A percentile compares a stretch with the other conserved stretches of the same genome.
Evolutionary conservation across 331 rosid genomes (phyloP).

Genomic region (Quercus phellos): DNA sequence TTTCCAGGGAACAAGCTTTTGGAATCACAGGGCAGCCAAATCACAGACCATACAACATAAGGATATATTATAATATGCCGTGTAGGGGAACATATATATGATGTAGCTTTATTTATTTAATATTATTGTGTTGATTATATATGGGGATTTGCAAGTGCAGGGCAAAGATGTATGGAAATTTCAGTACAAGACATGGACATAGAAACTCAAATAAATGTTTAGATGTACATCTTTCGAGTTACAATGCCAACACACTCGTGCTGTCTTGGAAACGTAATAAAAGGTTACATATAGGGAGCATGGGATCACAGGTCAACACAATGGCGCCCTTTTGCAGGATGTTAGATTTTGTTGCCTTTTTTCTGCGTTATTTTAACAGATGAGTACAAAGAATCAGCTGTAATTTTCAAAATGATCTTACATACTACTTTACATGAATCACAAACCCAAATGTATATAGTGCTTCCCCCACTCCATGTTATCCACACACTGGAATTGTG

Average conservation of each 20-base stretch:
- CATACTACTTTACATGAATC: slow-evolving; percentile 3
- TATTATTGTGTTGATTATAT: slow-evolving; percentile 2
- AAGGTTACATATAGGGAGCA: slow-evolving; percentile 25
- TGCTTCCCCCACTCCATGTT: slow-evolving; percentile 19
- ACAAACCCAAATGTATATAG: slow-evolving; percentile 14
- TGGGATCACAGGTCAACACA: slow-evolving; percentile 53
- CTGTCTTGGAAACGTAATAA: slow-evolving; percentile 48
- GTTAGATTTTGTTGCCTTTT: slow-evolving; percentile 45
- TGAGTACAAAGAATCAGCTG: not conserved
- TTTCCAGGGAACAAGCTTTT: not conserved
- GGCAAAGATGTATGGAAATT: slow-evolving; percentile 29
- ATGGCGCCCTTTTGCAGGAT: slow-evolving; percentile 31
- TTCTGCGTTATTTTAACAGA: slow-evolving; percentile 15
- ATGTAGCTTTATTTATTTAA: not conserved
- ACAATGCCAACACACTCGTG: slow-evolving; percentile 56
- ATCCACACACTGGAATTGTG: slow-evolving; percentile 25
- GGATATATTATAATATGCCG: not conserved
- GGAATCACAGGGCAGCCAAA: not conserved
- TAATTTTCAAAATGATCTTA: not conserved
- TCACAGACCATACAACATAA: not conserved
- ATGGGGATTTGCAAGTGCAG: slow-evolving; percentile 46
- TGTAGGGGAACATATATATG: not conserved
- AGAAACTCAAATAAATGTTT: slow-evolving; percentile 35
- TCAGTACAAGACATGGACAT: slow-evolving; percentile 42
- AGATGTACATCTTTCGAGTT: slow-evolving; percentile 22